Evolutionary conservation across 805 yeast genomes (phyloP).

Genomic region (Wickerhamomyces silvicola): DNA sequence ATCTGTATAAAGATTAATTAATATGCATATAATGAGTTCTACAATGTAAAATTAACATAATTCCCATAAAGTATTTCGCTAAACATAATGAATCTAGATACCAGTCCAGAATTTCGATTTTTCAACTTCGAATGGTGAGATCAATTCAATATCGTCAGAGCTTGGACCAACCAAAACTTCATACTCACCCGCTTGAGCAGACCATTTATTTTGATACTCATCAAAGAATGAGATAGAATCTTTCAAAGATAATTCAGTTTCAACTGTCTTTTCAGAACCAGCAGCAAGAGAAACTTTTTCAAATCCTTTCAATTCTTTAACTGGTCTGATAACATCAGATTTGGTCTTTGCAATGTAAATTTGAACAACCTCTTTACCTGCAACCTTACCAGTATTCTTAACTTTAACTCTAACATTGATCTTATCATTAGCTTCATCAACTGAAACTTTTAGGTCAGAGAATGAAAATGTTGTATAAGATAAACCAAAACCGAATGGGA

Average conservation of each 20-base stretch:
- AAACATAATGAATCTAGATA: not conserved
- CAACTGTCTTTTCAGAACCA: conserved; percentile 35
- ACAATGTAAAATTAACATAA: not conserved
- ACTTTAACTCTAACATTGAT: conserved; percentile 32
- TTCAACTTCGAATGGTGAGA: conserved; percentile 5
- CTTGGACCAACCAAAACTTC: conserved; percentile 37
- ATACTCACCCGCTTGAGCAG: conserved; percentile 44
- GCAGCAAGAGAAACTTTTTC: conserved; percentile 40
- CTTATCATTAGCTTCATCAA: conserved; percentile 21
- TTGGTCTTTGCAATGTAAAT: conserved; percentile 37
- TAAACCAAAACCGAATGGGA: conserved; percentile 59
- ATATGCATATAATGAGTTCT: not conserved
- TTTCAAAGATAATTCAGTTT: conserved; percentile 34
- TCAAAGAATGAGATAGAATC: conserved; percentile 51
- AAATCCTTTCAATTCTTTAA: conserved; percentile 56
- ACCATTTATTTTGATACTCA: conserved; percentile 43
- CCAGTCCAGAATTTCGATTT: conserved; percentile 8
- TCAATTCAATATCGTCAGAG: conserved; percentile 15
- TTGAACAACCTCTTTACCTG: conserved; percentile 53
- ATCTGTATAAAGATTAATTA: conserved; percentile 14
- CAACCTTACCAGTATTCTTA: conserved; percentile 39
- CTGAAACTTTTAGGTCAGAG: conserved; percentile 28
- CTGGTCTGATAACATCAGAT: conserved; percentile 38
- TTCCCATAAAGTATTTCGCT: too few relatives aligned
- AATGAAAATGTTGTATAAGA: conserved; percentile 50